Base-by-base conservation (phyloP, 768 basidiomycete genomes). In the Asterophora lycoperdoides region DNA sequence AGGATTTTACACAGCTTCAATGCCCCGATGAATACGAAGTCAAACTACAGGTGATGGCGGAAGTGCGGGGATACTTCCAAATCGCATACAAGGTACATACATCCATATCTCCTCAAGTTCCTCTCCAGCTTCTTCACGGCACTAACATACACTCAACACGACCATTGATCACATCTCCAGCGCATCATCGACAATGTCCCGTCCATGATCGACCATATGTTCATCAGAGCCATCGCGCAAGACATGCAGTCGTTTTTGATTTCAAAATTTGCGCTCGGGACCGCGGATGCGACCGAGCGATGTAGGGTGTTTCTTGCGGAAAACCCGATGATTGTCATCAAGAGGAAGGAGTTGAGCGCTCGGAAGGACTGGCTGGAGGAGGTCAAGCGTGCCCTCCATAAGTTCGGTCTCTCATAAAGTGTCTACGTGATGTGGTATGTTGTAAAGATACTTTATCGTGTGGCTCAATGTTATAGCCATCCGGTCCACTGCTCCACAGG, bases 151-250 rank as follows among this genome's bases (percentile, higher is more conserved):
- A 17, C 36, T 37, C 15, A 37, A 14, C 29, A 29, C 29, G n/a
- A n/a, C n/a, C n/a, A n/a, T 6, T 23, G 23, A n/a, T 15, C 26
- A 20, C 8, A 7, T 20, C 26, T 28, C 43, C 48, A 77, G 76
- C 66, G 75, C n/a, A 62, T 76, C 49, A 73, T 76, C 43, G 75
- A 78, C 52, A 64, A 64, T 43, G 55, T 76, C 4, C 74, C 76
- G 10, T 63, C 46, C 18, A 55, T 57, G 19, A 67, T 63, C 37
- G 65, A 64, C 42, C 57, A 52, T n/a, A 54, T 58, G 29, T 69
- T 73, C 29, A 60, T 71, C 28, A 67, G 64, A 43, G 60, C 60
- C 1, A 50, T 72, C 20, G 59, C 61, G 17, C 54, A 59, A 17
- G 52, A 52, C 8, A 54, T 73, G 18, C 71, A 70, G 54, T 40